Evolutionary conservation across 1,139 yeast genomes (phyloP), one percentile per base, ranked within the genome.

Genomic region (Hanseniaspora gamundiae): DNA sequence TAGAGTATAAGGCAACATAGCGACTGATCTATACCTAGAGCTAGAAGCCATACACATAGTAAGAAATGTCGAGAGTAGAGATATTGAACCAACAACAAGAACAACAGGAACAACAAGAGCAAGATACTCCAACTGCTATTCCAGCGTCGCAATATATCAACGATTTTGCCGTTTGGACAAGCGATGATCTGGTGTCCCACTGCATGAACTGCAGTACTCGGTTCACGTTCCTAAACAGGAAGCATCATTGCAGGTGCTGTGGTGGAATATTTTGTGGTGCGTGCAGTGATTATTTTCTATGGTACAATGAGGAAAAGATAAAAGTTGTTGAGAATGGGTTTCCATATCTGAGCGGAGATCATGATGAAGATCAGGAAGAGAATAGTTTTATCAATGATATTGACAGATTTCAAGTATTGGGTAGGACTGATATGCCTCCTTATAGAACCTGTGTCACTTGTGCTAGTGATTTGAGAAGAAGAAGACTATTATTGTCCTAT

Each of bases 171-270:
- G 55, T 60, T 36, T 91, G 98, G 98, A 94, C 88, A 60, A 73
- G 78, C 1, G 97, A 91, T 60, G 69, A 67, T 5, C 77, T 69
- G 5, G 82, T 69, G 2, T 42, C 55, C 0, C 58, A 60, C n/a
- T 91, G 98, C 58, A 69, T 71, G 30, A 60, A 78, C 11, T 91
- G 98, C 60, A 61, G 65, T 29, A 50, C 61, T 1, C 52, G 55
- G 35, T 91, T 81, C 63, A 38, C 81, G 1, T 66, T 88, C 49
- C 75, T 84, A 58, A 74, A 71, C 57, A 72, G 98, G 47, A 74
- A 93, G 49, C 98, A 93, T 62, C 98, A 91, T 62, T 91, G 99
- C 60, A 69, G 94, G 39, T 58, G 57, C 50, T 60, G 62, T 57
- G 66, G 64, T 11, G 52, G 58, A 10, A 54, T 59, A 10, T 61